Percentiles rank a stretch among this genome's conserved stretches.
These are phyloP conservation scores for Pelargonium citronellum DNA, from an alignment of 441 rosid species.

Conservation along the genomic window DNA sequence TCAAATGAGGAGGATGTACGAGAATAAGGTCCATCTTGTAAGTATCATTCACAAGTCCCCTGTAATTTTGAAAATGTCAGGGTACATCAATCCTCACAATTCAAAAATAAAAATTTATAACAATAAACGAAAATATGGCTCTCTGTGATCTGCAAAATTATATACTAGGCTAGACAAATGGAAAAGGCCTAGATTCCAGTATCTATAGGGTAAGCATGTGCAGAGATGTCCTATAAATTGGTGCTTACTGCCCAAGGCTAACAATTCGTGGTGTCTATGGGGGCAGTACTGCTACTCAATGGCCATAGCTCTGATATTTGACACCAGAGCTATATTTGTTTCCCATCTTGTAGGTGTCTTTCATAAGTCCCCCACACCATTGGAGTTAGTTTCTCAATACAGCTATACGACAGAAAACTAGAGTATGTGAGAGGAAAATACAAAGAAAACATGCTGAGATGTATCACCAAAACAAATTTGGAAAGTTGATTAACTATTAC, in stretches of 20 bases:
- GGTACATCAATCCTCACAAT: constrained; percentile 2
- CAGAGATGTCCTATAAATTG: too few relatives aligned
- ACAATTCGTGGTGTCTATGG: too few relatives aligned
- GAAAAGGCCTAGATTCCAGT: not conserved
- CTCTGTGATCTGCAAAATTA: not conserved
- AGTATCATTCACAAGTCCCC: constrained; percentile 94
- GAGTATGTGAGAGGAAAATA: not conserved
- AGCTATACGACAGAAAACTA: not conserved
- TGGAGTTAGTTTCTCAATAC: not conserved
- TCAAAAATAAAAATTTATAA: not conserved
- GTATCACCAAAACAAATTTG: too few relatives aligned
- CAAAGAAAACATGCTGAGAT: too few relatives aligned
- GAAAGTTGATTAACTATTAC: constrained; percentile 26
- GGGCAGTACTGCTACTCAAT: not conserved
- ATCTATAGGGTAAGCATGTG: not conserved
- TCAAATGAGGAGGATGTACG: constrained; percentile 71
- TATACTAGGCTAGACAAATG: not conserved
- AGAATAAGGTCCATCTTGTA: constrained; percentile 95
- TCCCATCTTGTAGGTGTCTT: not conserved
- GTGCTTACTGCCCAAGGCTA: too few relatives aligned
- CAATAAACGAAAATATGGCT: not conserved
- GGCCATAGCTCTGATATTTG: not conserved
- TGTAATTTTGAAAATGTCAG: constrained; percentile 27
- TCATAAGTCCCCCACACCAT: not conserved
- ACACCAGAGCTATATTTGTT: not conserved